A percentile compares a stretch with the other conserved stretches of the same genome.
These are phyloP conservation scores for Logfia minima DNA, from an alignment of 129 eudicot genomes.

Conservation along the genomic window DNA sequence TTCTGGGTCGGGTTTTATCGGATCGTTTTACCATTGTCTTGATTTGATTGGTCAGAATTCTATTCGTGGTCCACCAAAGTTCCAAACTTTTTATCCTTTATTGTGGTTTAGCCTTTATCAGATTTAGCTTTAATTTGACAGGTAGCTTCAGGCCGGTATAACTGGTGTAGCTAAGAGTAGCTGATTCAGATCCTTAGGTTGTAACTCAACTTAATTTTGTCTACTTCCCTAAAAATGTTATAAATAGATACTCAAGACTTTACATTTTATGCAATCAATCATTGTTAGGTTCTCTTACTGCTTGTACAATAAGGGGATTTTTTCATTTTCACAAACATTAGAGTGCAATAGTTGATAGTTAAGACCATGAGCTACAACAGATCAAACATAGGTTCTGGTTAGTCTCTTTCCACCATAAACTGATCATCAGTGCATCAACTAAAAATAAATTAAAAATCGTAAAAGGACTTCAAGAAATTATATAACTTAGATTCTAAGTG, in stretches of 20 bases:
- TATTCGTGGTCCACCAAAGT: conserved; percentile 21
- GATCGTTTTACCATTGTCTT: conserved; percentile 23
- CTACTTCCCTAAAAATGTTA: conserved; percentile 28
- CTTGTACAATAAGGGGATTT: conserved; percentile 11
- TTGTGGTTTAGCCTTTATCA: conserved; percentile 28
- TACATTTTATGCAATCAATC: conserved; percentile 20
- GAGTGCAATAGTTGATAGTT: conserved; percentile 26
- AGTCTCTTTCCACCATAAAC: conserved; percentile 25
- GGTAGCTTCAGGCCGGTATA: conserved; percentile 43
- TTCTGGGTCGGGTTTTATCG: conserved; percentile 25
- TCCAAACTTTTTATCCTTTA: conserved; percentile 23
- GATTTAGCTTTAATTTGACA: conserved; percentile 23
- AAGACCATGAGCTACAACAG: conserved; percentile 64
- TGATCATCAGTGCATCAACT: conserved; percentile 13
- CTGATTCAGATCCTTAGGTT: conserved; percentile 31
- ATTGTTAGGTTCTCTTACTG: conserved; percentile 38
- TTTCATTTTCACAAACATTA: conserved; percentile 15
- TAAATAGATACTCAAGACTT: conserved; percentile 44
- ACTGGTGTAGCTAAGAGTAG: conserved; percentile 40
- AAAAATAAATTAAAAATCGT: conserved; percentile 11
- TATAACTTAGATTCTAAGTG: conserved; percentile 19
- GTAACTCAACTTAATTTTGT: conserved; percentile 34
- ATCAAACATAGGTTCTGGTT: conserved; percentile 56
- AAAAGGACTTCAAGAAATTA: conserved; percentile 11
- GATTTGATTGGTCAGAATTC: conserved; percentile 8